phyloP scores from a whole-genome alignment of 257 asterid species.

The Lantana camara region DNA sequence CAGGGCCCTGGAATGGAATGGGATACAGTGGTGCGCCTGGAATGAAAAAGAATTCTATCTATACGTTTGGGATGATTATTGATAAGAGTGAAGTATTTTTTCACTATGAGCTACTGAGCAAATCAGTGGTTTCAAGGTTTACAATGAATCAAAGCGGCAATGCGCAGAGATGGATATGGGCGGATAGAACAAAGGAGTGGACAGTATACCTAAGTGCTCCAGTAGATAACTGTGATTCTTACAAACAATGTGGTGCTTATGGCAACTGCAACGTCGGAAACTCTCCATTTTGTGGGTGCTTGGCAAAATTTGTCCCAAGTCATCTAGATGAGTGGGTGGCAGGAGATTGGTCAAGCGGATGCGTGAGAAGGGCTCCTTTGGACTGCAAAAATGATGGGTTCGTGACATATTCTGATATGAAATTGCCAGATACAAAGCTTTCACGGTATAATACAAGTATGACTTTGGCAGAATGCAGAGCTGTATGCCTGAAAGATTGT shows the following conservation, averaged over 20 bases:
- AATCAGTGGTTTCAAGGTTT: too few relatives aligned
- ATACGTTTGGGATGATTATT: too few relatives aligned
- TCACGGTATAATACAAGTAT: constrained; percentile 26
- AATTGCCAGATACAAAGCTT: constrained; percentile 31
- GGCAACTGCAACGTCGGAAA: background rate
- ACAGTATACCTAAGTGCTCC: background rate
- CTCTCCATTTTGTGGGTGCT: background rate
- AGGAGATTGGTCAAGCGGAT: background rate
- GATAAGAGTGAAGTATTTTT: too few relatives aligned
- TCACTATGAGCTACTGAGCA: too few relatives aligned
- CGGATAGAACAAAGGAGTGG: too few relatives aligned
- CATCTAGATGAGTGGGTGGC: background rate
- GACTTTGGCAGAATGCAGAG: constrained; percentile 11
- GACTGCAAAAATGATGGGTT: too few relatives aligned
- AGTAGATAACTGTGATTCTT: background rate
- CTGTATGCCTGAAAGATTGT: constrained; percentile 20
- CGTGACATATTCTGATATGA: constrained; percentile 11
- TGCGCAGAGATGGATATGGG: too few relatives aligned
- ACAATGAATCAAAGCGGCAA: too few relatives aligned
- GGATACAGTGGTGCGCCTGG: too few relatives aligned
- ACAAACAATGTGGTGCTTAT: background rate
- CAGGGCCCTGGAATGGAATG: constrained; percentile 48
- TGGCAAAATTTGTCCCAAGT: constrained; percentile 5
- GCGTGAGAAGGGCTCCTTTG: too few relatives aligned
- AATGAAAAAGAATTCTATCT: too few relatives aligned